Base-by-base conservation (phyloP, 2,329 filamentous ascomycete species). In the Aspergillus persii region DNA sequence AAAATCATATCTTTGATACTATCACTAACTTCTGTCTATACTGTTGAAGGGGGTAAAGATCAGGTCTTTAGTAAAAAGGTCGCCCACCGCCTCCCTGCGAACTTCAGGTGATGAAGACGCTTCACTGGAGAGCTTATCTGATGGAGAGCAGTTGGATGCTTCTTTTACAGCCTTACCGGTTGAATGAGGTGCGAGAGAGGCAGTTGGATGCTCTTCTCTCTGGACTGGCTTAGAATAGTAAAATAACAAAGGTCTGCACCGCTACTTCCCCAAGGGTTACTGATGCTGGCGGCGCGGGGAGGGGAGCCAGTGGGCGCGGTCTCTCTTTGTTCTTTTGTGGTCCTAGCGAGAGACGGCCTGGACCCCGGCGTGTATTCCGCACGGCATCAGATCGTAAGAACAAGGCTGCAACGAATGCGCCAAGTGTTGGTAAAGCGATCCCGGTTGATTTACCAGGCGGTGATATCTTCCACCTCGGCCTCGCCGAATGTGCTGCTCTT, bases 401-500 rank as follows among this genome's bases (percentile, higher is more conserved):
- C 36, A 59, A 69, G 67, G 67, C 67, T 67, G 67, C 67, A 68
- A 66, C 59, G 53, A 50, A 67, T 73, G 71, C 72, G 70, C 72
- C 71, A 65, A 56, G 50, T 5, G 44, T 48, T 50, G 56, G 33
- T 57, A 48, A 58, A 31, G 39, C 7, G 41, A 47, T 29, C 30
- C 29, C 51, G 15, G 46, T 59, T 49, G 36, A 23, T 63, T 76
- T 84, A 97, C 93, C 93, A 97, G 26, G 92, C 92, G 36, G 92
- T 96, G 67, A 97, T 96, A 72, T 98, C 95, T 61, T 94, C 94
- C 23, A 97, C 92, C 77, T 98, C 95, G 1, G 92, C 93, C 78
- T 98, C 93, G 15, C 94, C 93, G 80, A 97, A 96, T 0, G 91
- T 95, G 76, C 92, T 96, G 57, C 85, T 92, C 80, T 96, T 96